phyloP scores from a whole-genome alignment of 306 rosid genomes.

The Pueraria montana region DNA sequence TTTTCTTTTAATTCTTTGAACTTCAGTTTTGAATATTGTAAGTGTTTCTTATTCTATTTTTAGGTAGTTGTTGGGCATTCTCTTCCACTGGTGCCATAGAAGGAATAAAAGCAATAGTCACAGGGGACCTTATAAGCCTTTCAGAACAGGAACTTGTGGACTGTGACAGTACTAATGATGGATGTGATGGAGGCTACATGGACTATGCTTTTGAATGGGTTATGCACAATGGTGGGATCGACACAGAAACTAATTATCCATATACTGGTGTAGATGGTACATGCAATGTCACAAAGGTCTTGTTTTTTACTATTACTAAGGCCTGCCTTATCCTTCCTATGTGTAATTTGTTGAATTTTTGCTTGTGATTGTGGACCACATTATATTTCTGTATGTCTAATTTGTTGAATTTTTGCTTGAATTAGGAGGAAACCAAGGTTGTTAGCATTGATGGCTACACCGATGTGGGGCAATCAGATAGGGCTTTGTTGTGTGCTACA shows the following conservation, averaged over 20 bases:
- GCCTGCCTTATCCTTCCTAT: neutral
- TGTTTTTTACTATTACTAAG: neutral
- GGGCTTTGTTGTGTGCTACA: conserved; percentile 66
- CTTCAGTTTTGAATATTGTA: neutral
- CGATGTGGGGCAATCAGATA: conserved; percentile 71
- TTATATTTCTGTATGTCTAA: neutral
- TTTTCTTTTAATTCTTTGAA: neutral
- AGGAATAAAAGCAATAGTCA: conserved; percentile 77
- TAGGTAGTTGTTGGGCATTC: conserved; percentile 95
- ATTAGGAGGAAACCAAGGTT: conserved; percentile 70
- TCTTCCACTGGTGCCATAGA: conserved; percentile 80
- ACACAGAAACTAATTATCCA: conserved; percentile 71
- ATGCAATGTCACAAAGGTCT: conserved; percentile 71
- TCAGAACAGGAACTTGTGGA: conserved; percentile 87
- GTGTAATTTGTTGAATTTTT: too few species aligned
- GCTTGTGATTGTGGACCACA: neutral
- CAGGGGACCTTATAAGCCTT: conserved; percentile 72
- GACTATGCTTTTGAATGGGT: conserved; percentile 90
- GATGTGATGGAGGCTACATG: conserved; percentile 84
- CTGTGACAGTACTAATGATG: conserved; percentile 71
- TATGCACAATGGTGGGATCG: conserved; percentile 77
- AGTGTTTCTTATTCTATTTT: neutral
- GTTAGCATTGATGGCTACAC: conserved; percentile 70
- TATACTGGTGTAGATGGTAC: conserved; percentile 64
- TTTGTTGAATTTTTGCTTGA: conserved; percentile 2